Base-by-base conservation (phyloP, 129 eudicot species). In the Mikania micrantha region DNA sequence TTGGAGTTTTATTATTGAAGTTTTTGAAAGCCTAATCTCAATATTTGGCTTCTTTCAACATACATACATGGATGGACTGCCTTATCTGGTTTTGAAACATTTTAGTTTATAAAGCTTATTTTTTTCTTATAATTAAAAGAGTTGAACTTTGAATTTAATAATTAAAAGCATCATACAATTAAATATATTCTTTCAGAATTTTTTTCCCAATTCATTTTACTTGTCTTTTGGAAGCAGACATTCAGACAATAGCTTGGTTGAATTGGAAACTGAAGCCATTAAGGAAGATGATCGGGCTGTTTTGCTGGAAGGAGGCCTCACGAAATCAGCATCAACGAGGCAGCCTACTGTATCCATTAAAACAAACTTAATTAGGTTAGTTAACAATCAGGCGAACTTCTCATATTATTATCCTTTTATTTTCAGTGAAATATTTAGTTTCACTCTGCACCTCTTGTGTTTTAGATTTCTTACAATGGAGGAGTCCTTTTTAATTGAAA, bases 201-300 rank as follows among this genome's bases (percentile, higher is more conserved):
- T 65, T 59, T 59, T 49, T 20, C 20, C 1, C 7, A 0, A 32
- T 32, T n/a, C 36, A 1, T 47, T 39, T 42, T 25, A 54, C 47
- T 77, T 35, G 28, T 53, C 66, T 53, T 49, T 47, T 63, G 54
- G 57, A 52, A 38, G 74, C 92, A 93, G 98, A 15, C 98, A 93
- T 72, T 84, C 92, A 60, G 96, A 93, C 77, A 81, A 71, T 76
- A 92, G 91, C 79, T 76, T 93, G 77, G 83, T 73, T 82, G 96
- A 88, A 80, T 61, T 86, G 76, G 90, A 75, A 72, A 77, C 74
- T 70, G 87, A 66, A 27, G 64, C 78, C 42, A 64, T 52, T 58
- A 84, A 81, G 84, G 96, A 93, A 71, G 98, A 93, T 74, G 96
- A 93, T 66, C 79, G 88, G 7, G 90, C 83, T 79, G 87, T 81